Percentiles rank a stretch among this genome's conserved stretches.
These are phyloP conservation scores for Pinus tabuliformis DNA, from an alignment of 75 land plant species.

Conservation along the genomic window DNA sequence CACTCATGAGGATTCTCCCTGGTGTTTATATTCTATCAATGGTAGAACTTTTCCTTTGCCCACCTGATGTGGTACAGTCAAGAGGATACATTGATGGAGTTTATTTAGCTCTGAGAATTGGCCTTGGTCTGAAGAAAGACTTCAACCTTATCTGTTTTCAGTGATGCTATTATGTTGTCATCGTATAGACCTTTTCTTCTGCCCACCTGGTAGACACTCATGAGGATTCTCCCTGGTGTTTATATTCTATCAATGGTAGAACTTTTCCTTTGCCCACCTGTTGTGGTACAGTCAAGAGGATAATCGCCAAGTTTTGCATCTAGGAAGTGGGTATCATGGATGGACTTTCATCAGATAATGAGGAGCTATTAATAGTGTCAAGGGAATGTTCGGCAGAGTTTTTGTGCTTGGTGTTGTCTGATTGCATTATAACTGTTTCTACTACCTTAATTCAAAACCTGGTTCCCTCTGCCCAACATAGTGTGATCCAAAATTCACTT, in stretches of 20 bases:
- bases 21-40: background rate
- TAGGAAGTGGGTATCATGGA: background rate
- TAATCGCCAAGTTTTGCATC: background rate
- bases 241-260: background rate
- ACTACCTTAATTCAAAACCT: slow-evolving; percentile 2
- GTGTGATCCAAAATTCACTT: background rate
- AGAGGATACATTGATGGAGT: background rate
- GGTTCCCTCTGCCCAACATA: background rate
- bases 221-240: background rate
- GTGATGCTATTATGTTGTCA: too few relatives aligned
- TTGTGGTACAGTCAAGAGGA: background rate
- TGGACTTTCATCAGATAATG: background rate
- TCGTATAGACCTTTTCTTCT: too few relatives aligned
- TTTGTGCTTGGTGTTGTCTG: slow-evolving; percentile 1
- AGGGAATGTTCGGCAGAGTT: background rate
- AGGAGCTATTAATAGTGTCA: background rate
- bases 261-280: background rate
- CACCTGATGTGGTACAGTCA: background rate
- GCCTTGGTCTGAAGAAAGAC: background rate
- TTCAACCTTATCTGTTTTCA: too few relatives aligned
- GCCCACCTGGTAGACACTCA: background rate
- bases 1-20: background rate
- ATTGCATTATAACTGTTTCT: background rate
- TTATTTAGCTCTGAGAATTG: background rate
- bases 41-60: background rate